A percentile compares a stretch with the other conserved stretches of the same genome.
phyloP scores from a whole-genome alignment of 257 asterid genomes.

The Solanum piurae region DNA sequence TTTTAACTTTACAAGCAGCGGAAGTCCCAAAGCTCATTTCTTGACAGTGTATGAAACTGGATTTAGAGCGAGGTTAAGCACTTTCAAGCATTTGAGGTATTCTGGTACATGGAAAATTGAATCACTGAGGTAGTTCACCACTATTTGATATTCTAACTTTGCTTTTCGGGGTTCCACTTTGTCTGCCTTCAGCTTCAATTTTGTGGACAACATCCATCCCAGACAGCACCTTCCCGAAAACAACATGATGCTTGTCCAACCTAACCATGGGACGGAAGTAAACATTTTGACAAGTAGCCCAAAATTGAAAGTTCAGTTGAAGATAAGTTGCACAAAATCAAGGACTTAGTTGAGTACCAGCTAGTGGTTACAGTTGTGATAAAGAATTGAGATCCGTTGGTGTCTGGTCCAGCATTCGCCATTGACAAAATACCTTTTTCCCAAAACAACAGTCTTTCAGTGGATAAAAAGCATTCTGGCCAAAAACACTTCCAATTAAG shows the following conservation, averaged over 20 bases:
- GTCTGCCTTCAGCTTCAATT: conserved; percentile 59
- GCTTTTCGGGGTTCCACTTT: conserved; percentile 54
- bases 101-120: background rate
- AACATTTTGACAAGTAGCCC: background rate
- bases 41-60: background rate
- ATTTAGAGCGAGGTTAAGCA: background rate
- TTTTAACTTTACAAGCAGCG: background rate
- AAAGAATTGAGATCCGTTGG: conserved; percentile 87
- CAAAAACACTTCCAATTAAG: background rate
- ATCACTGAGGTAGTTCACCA: conserved; percentile 52
- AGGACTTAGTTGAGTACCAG: conserved; percentile 29
- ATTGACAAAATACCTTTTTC: conserved; percentile 64
- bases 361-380: conserved; percentile 66
- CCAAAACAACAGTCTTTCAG: background rate
- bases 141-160: conserved; percentile 49
- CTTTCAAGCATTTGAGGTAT: background rate
- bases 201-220: conserved; percentile 81
- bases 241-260: conserved; percentile 93
- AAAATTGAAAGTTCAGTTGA: background rate
- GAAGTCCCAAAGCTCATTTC: background rate
- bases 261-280: conserved; percentile 14
- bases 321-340: background rate
- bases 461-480: background rate
- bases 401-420: conserved; percentile 90
- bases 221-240: conserved; percentile 80